These are phyloP conservation scores for Aphanomyces stellatus DNA, from an alignment of 352 stramenopile genomes.

Conservation along the genomic window DNA sequence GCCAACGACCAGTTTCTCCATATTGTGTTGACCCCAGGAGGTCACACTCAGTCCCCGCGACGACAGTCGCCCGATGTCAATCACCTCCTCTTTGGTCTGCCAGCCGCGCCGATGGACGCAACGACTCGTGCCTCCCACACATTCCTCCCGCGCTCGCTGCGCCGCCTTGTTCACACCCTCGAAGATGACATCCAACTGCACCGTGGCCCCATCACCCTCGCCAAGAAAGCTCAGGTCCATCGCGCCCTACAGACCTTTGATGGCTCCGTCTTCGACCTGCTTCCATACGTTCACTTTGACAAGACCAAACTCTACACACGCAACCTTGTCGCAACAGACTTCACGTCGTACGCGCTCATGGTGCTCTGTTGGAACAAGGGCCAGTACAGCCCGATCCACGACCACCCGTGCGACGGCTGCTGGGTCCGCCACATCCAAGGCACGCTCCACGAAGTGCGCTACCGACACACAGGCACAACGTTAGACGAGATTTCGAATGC, in stretches of 20 bases:
- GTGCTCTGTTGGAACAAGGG: slow-evolving; percentile 89
- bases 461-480: slow-evolving; percentile 31
- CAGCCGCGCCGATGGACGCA: too few relatives aligned
- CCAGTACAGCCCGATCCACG: slow-evolving; percentile 86
- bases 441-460: slow-evolving; percentile 84
- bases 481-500: slow-evolving; percentile 54
- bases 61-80: too few relatives aligned
- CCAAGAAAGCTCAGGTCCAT: background rate
- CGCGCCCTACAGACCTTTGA: slow-evolving; percentile 22
- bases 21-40: too few relatives aligned
- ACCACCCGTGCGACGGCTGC: slow-evolving; percentile 89
- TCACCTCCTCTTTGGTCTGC: too few relatives aligned
- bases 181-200: slow-evolving; percentile 15
- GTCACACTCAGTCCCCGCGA: too few relatives aligned
- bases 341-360: slow-evolving; percentile 88
- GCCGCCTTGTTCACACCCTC: background rate
- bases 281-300: slow-evolving; percentile 78
- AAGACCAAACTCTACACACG: slow-evolving; percentile 83
- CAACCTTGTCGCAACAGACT: slow-evolving; percentile 89
- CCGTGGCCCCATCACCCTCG: background rate
- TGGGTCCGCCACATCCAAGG: slow-evolving; percentile 89
- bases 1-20: too few relatives aligned
- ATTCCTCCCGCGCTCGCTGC: too few relatives aligned
- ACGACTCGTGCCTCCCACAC: too few relatives aligned
- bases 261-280: slow-evolving; percentile 44